phyloP scores from a whole-genome alignment of 495 filamentous ascomycete genomes.

The Xylaria flabelliformis region DNA sequence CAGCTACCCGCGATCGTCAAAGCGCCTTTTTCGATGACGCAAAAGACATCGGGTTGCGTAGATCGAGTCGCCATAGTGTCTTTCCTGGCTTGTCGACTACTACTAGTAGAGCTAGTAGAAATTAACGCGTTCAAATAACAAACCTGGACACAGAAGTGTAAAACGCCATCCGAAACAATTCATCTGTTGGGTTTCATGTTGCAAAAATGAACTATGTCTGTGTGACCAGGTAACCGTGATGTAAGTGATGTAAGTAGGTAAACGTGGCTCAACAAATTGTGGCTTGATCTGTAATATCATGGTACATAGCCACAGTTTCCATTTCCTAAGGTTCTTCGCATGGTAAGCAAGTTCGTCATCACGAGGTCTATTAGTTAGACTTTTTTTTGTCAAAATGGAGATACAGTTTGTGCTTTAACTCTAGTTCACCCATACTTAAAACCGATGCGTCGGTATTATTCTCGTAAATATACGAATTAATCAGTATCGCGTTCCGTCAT shows the following conservation, averaged over 20 bases:
- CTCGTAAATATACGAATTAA: no score
- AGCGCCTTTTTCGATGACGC: constrained; percentile 27
- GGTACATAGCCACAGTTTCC: no score
- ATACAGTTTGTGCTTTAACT: background rate
- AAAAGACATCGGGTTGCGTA: constrained; percentile 15
- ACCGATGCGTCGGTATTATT: background rate
- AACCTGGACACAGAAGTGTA: background rate
- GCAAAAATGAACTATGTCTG: background rate
- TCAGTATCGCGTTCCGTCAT: background rate
- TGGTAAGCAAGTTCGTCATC: no score
- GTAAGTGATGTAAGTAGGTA: background rate
- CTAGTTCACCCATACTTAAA: background rate
- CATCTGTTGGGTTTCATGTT: background rate
- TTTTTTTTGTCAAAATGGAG: background rate
- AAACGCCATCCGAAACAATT: background rate
- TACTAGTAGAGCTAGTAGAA: background rate
- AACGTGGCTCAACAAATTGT: background rate
- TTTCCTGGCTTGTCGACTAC: background rate
- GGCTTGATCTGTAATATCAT: background rate
- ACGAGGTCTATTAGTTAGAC: no score
- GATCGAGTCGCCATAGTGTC: constrained; percentile 13
- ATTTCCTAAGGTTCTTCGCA: no score
- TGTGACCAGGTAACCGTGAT: no score
- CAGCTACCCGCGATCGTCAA: background rate
- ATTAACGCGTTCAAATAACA: no score